Conservation (phyloP, 2,329 filamentous ascomycete species). For the Cladosporium sp. region DNA sequence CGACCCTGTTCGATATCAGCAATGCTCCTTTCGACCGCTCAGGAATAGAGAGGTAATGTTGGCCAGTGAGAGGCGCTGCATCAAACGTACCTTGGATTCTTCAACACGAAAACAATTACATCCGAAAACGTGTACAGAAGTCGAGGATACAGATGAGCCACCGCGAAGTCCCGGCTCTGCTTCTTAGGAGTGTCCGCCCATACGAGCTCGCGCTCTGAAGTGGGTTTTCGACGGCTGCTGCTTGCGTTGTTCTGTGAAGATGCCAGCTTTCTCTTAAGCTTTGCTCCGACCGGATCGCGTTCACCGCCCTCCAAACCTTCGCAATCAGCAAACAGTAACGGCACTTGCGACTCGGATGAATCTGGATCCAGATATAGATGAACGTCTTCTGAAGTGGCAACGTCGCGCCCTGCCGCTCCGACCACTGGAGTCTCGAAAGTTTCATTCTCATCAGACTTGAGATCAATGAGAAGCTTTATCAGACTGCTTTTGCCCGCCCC, state of each 20-base stretch:
- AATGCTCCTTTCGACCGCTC: neutral
- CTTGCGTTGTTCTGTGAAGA: neutral
- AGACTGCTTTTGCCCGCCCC: constrained; percentile 54
- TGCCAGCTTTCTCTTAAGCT: constrained; percentile 1
- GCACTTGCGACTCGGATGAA: constrained; percentile 38
- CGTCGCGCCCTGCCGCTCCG: constrained; percentile 25
- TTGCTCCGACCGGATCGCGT: constrained; percentile 39
- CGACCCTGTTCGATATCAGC: constrained; percentile 36
- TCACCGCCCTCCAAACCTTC: constrained; percentile 57
- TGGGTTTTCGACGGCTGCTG: constrained; percentile 15
- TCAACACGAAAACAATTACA: constrained; percentile 42
- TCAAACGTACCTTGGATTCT: constrained; percentile 35
- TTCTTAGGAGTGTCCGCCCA: constrained; percentile 30
- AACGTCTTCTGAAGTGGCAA: constrained; percentile 52
- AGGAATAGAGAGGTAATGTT: neutral
- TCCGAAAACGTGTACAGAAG: constrained; percentile 45
- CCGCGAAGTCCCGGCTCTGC: constrained; percentile 36
- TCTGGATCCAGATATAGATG: constrained; percentile 54
- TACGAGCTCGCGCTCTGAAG: constrained; percentile 25
- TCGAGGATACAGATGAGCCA: constrained; percentile 41
- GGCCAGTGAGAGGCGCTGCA: neutral
- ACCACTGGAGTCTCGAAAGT: constrained; percentile 26
- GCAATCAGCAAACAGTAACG: constrained; percentile 54
- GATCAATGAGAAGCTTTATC: constrained; percentile 52
- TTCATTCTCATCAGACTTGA: constrained; percentile 38